Evolutionary conservation across 345 rosid genomes (phyloP).

Genomic region (Clausena lansium): DNA sequence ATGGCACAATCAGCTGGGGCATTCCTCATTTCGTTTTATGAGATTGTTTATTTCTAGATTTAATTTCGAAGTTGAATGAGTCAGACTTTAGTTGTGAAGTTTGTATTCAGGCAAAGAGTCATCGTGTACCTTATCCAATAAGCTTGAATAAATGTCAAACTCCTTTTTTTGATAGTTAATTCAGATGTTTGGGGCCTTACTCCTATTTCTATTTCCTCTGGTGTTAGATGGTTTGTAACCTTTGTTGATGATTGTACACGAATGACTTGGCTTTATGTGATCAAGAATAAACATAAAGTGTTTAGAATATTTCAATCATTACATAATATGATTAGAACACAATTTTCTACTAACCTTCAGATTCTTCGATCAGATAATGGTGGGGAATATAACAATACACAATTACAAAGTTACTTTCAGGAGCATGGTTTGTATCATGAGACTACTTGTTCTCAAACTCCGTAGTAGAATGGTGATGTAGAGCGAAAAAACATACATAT

Average conservation of each 20-base stretch:
- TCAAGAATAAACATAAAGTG: slow-evolving; percentile 10
- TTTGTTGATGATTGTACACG: background rate
- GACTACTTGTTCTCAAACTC: background rate
- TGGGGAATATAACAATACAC: background rate
- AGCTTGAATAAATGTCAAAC: background rate
- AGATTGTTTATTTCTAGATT: background rate
- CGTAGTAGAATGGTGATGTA: background rate
- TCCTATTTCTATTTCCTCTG: background rate
- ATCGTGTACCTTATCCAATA: background rate
- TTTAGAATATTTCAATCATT: background rate
- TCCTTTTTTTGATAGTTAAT: background rate
- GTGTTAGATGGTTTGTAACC: background rate
- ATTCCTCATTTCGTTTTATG: background rate
- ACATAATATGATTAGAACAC: background rate
- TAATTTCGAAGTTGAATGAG: background rate
- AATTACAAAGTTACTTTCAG: background rate
- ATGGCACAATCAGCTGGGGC: background rate
- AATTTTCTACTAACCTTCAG: background rate
- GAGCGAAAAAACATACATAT: background rate
- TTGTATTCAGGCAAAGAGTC: background rate
- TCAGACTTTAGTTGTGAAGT: background rate
- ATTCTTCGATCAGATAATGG: background rate
- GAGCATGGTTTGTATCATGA: background rate
- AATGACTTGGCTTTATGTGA: background rate
- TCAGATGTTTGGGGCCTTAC: background rate